Base-by-base conservation (phyloP, 1,139 yeast genomes). In the Suhomyces maxii region DNA sequence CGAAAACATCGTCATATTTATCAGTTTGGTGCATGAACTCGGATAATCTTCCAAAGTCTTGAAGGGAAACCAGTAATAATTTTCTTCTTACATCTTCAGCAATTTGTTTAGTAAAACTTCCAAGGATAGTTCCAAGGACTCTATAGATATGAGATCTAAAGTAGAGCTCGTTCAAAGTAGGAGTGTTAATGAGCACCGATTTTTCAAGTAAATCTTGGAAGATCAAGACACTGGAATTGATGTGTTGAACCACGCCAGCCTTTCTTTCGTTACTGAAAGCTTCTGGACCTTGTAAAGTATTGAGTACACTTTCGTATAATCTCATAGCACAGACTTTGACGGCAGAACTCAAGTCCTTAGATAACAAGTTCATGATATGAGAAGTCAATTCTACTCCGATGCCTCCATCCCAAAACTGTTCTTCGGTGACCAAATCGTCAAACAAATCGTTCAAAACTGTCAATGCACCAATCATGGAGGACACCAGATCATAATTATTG, bases 371-470 rank as follows among this genome's bases (percentile, higher is more conserved):
- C 50, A 74, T 58, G 55, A 84, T 68, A 52, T 80, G 79, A 30
- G 69, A 62, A 34, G 83, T 69, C 1, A 87, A 73, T 41, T 73
- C 73, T 28, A 63, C 53, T 1, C 90, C 91, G 34, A 84, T 73
- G 1, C 87, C 87, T 8, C 83, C 84, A 47, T 81, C 84, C 75
- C 90, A 87, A 60, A 91, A 91, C 64, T 89, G 95, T 37, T 84
- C 89, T 47, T 89, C 97, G 0, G 93, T 80, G 34, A 93, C 82
- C 45, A 90, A 76, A 59, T 91, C 97, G 60, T 87, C 95, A 53
- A 90, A 84, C 32, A 93, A 73, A 50, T 91, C 97, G 53, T 81
- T 83, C 52, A 93, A 69, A 14, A 90, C 83, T 2, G 79, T 65
- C 47, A 91, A 65, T 0, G 91, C 89, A 8, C 95, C 96, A 37